phyloP scores from a whole-genome alignment of 768 basidiomycete genomes.

The Tricholomella constricta region DNA sequence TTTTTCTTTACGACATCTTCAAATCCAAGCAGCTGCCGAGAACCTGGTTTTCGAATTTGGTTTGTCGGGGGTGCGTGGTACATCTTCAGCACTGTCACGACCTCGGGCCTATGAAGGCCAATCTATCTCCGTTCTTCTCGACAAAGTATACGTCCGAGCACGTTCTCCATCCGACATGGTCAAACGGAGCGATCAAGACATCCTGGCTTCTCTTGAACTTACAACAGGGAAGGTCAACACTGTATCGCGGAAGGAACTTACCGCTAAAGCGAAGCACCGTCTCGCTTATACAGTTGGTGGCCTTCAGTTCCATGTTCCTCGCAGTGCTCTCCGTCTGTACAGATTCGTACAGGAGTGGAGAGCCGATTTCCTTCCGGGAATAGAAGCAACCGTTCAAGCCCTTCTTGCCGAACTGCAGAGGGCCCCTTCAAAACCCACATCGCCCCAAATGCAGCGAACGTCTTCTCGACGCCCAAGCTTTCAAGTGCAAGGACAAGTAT shows the following conservation, averaged over 20 bases:
- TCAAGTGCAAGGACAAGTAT: constrained; percentile 55
- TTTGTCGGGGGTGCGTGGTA: constrained; percentile 39
- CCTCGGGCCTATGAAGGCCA: constrained; percentile 30
- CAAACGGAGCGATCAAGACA: constrained; percentile 48
- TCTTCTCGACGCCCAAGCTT: constrained; percentile 32
- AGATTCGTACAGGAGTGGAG: constrained; percentile 83
- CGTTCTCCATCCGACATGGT: constrained; percentile 47
- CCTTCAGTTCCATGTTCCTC: constrained; percentile 65
- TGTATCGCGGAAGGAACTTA: constrained; percentile 48
- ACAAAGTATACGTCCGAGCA: constrained; percentile 58
- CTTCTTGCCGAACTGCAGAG: constrained; percentile 65
- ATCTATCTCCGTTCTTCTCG: constrained; percentile 50
- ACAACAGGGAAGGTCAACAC: constrained; percentile 46
- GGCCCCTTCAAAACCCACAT: constrained; percentile 34
- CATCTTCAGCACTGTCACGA: constrained; percentile 36
- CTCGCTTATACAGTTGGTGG: constrained; percentile 46
- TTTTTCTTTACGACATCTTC: constrained; percentile 43
- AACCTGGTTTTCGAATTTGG: constrained; percentile 68
- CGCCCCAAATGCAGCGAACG: constrained; percentile 31
- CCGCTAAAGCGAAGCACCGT: constrained; percentile 39
- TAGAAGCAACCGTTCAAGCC: constrained; percentile 66
- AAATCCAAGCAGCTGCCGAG: constrained; percentile 67
- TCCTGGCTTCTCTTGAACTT: constrained; percentile 63
- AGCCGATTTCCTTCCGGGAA: constrained; percentile 73
- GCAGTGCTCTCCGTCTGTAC: constrained; percentile 79